Conservation (phyloP, 148 eudicot species). For the Selenicereus undatus region DNA sequence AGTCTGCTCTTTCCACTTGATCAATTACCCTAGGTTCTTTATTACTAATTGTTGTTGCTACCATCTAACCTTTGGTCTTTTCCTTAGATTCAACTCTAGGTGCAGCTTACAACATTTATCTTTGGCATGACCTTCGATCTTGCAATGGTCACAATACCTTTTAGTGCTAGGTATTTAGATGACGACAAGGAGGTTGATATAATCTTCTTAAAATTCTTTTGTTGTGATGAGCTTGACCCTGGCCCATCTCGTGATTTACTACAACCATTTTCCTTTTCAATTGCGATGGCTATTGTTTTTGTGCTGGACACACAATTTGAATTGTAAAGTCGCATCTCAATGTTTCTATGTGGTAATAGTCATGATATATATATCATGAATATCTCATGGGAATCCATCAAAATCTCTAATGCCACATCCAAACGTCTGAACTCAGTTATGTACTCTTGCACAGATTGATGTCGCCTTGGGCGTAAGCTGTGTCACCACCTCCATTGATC, state of each 20-base stretch:
- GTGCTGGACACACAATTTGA: neutral
- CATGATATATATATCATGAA: neutral
- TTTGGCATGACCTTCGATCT: neutral
- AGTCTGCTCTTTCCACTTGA: neutral
- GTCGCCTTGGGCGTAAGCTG: neutral
- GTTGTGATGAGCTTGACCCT: neutral
- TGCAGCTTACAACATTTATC: constrained; percentile 1
- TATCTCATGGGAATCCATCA: neutral
- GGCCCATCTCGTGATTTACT: neutral
- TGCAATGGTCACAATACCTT: neutral
- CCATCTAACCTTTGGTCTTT: neutral
- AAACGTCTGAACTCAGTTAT: neutral
- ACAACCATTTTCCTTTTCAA: neutral
- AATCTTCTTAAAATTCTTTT: neutral
- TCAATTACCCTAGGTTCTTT: neutral
- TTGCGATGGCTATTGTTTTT: neutral
- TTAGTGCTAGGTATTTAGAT: neutral
- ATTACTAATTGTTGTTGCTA: neutral
- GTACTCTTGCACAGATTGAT: neutral
- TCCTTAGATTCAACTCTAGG: neutral
- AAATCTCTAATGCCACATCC: neutral
- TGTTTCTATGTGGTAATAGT: neutral
- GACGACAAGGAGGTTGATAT: neutral
- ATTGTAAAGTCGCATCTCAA: neutral
- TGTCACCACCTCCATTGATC: constrained; percentile 2